phyloP scores from a whole-genome alignment of 2,329 filamentous ascomycete species.

The Talaromyces atroroseus region DNA sequence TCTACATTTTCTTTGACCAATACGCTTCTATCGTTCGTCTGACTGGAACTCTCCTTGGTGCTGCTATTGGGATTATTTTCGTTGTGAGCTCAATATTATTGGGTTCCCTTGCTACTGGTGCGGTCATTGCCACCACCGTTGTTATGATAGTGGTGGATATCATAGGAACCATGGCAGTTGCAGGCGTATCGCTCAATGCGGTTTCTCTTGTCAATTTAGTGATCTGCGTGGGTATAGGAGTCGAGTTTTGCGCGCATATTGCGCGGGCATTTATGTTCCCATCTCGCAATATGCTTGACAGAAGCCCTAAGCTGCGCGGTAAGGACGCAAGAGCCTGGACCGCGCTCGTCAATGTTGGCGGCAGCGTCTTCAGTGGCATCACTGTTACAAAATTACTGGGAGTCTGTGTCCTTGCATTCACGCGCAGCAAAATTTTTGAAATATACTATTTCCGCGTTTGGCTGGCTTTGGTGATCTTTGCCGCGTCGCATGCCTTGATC shows the following conservation, averaged over 20 bases:
- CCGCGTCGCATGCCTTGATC: constrained; percentile 79
- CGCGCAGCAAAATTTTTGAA: constrained; percentile 96
- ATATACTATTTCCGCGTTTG: constrained; percentile 99
- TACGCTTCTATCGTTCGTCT: constrained; percentile 80
- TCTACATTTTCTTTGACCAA: constrained; percentile 99
- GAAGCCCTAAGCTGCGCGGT: constrained; percentile 70
- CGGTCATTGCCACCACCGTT: constrained; percentile 79
- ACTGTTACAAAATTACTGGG: constrained; percentile 93
- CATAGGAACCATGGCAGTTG: constrained; percentile 87
- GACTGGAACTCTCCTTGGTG: constrained; percentile 71
- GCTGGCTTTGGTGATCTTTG: constrained; percentile 85
- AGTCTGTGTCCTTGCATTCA: constrained; percentile 88
- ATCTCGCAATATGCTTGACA: constrained; percentile 72
- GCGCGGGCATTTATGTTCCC: constrained; percentile 96
- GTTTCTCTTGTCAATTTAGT: constrained; percentile 93
- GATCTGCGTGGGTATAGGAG: constrained; percentile 92
- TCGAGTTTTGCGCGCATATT: constrained; percentile 97
- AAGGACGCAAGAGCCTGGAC: constrained; percentile 86
- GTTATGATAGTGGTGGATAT: constrained; percentile 93
- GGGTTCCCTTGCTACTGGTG: constrained; percentile 74
- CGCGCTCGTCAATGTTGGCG: constrained; percentile 88
- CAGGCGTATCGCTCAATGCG: constrained; percentile 85
- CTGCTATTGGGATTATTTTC: constrained; percentile 81
- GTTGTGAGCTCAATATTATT: constrained; percentile 72
- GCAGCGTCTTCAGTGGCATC: constrained; percentile 91